These are phyloP conservation scores for Globisporangium lucens DNA, from an alignment of 352 stramenopile species.

Conservation along the genomic window DNA sequence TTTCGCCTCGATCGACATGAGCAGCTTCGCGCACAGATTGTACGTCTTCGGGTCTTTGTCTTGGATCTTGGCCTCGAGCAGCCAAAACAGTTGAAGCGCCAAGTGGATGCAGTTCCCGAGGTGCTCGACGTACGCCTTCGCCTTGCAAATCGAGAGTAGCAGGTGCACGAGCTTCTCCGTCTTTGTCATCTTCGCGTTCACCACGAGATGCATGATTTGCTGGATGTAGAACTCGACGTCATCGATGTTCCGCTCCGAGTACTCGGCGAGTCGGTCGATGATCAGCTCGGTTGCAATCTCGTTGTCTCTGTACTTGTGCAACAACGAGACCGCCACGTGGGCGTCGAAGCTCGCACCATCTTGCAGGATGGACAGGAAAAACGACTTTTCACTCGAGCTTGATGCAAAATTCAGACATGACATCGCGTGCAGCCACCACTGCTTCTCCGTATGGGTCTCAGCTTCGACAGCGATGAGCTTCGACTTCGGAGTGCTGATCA, in stretches of 20 bases:
- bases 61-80: constrained; percentile 73
- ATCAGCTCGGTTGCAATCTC: constrained; percentile 52
- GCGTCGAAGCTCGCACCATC: constrained; percentile 55
- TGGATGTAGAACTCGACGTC: constrained; percentile 84
- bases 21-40: constrained; percentile 71
- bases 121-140: constrained; percentile 74
- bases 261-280: constrained; percentile 59
- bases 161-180: constrained; percentile 68
- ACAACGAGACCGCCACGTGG: constrained; percentile 58
- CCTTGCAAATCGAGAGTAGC: constrained; percentile 76
- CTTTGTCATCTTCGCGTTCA: constrained; percentile 58
- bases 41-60: constrained; percentile 72
- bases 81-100: constrained; percentile 67
- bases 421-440: constrained; percentile 74
- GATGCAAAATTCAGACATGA: constrained; percentile 60
- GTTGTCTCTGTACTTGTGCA: constrained; percentile 79
- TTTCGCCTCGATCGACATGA: constrained; percentile 83
- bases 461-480: constrained; percentile 68
- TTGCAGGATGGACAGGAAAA: constrained; percentile 57
- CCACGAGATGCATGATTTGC: constrained; percentile 71
- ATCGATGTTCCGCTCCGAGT: constrained; percentile 64
- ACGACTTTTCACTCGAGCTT: constrained; percentile 40
- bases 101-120: constrained; percentile 80
- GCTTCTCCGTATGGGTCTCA: constrained; percentile 69
- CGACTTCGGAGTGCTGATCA: constrained; percentile 71